Evolutionary conservation across 2,329 filamentous ascomycete genomes (phyloP), one percentile per base, ranked within the genome.

Genomic region (Alternaria sp.): DNA sequence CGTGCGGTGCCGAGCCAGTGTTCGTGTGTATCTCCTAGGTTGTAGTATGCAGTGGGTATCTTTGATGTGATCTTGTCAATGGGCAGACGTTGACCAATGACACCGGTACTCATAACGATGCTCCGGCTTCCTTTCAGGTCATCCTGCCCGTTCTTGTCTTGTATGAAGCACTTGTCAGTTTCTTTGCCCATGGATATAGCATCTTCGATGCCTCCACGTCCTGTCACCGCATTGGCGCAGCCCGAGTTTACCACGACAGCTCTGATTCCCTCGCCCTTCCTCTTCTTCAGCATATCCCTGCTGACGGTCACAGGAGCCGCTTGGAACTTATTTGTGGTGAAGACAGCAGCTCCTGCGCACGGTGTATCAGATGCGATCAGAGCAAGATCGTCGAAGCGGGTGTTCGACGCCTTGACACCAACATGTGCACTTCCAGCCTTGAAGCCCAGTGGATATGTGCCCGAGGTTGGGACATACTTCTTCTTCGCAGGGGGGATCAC

Each of bases 321-420:
- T 81, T 97, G 94, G 82, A 99, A 99, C 80, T 94, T 94, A 83
- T 99, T 99, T 80, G 93, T 96, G 56, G 95, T 99, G 82, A 98
- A 97, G 46, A 98, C 94, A 7, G 93, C 95, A 0, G 94, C 93
- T 10, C 91, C 94, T 7, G 92, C 86, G 79, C 93, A 97, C 56
- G 94, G 93, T 54, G 85, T 85, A 72, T 97, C 92, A 7, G 95
- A 98, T 18, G 90, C 89, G 66, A 99, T 86, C 68, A 99, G 86
- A 36, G 94, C 93, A 51, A 99, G 86, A 78, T 99, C 95, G 32
- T 94, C 93, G 80, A 94, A 94, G 65, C 88, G 91, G 52, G 92
- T 97, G 81, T 98, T 98, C 67, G 90, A 90, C 14, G 93, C 88
- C 83, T 99, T 99, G 71, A 99, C 93, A 54, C 95, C 94, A 40